Percentiles rank a stretch among this genome's conserved stretches.
Evolutionary conservation across 495 filamentous ascomycete species (phyloP).

Genomic region (Daldinia bambusicola): DNA sequence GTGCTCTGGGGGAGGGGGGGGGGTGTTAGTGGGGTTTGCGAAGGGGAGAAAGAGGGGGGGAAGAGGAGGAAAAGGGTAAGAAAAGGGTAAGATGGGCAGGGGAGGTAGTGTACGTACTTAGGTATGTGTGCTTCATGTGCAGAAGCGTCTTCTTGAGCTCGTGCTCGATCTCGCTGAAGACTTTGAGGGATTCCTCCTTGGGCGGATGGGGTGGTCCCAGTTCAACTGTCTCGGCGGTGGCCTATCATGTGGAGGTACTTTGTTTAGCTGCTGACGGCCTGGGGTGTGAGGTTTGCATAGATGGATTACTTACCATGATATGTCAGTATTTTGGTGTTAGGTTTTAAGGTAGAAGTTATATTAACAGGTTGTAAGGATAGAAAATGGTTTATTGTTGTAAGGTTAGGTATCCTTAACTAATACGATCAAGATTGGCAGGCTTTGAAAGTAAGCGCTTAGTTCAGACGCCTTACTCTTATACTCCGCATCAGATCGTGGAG

Average conservation of each 20-base stretch:
- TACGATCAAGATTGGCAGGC: conserved; percentile 8
- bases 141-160: conserved; percentile 62
- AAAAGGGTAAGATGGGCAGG: background rate
- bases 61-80: background rate
- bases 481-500: conserved; percentile 11
- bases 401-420: no score
- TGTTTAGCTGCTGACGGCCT: background rate
- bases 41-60: background rate
- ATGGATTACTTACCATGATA: conserved; percentile 41
- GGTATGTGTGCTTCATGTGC: conserved; percentile 59
- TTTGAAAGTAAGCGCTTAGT: conserved; percentile 12
- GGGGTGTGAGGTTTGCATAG: background rate
- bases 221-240: conserved; percentile 63
- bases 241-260: conserved; percentile 45
- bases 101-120: conserved; percentile 38
- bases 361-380: no score
- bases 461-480: conserved; percentile 23
- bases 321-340: background rate
- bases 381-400: background rate
- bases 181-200: conserved; percentile 62
- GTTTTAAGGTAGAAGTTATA: background rate
- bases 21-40: background rate
- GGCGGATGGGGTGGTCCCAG: conserved; percentile 60
- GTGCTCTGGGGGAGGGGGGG: conserved; percentile 49
- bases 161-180: conserved; percentile 59